Percentiles rank a stretch among this genome's conserved stretches.
Conservation (phyloP, 169 alveolate genomes). For the Eimeria praecox region DNA sequence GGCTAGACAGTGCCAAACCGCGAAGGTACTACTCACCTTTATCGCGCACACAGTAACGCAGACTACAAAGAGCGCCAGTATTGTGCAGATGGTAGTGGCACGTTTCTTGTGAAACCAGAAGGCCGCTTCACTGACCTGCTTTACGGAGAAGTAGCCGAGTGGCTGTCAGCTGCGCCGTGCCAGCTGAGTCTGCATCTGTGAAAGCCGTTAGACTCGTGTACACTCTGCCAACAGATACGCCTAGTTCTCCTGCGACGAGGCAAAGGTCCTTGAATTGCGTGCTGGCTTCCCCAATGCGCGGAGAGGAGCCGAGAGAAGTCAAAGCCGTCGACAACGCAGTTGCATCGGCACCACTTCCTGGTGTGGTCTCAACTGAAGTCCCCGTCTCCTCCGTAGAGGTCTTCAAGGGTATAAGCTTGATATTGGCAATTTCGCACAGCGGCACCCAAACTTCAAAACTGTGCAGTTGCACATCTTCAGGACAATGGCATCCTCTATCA, state of each 20-base stretch:
- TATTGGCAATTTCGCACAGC: neutral
- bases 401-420: conserved; percentile 15
- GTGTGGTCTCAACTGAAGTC: neutral
- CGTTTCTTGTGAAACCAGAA: neutral
- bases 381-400: neutral
- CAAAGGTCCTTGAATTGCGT: conserved; percentile 13
- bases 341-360: neutral
- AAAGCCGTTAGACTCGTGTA: conserved; percentile 79
- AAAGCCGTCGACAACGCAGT: conserved; percentile 13
- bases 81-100: neutral
- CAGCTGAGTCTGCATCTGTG: conserved; percentile 69
- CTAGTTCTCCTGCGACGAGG: conserved; percentile 74
- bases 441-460: conserved; percentile 64
- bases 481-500: neutral
- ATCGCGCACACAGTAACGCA: neutral
- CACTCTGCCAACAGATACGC: conserved; percentile 67
- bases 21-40: neutral
- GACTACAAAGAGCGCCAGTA: neutral
- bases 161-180: conserved; percentile 72
- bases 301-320: conserved; percentile 19
- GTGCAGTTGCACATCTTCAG: conserved; percentile 54
- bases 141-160: conserved; percentile 63
- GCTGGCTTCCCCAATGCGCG: conserved; percentile 23
- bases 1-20: neutral
- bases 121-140: neutral